phyloP scores from a whole-genome alignment of 208 protist genomes.

The Leishmania gerbilli region DNA sequence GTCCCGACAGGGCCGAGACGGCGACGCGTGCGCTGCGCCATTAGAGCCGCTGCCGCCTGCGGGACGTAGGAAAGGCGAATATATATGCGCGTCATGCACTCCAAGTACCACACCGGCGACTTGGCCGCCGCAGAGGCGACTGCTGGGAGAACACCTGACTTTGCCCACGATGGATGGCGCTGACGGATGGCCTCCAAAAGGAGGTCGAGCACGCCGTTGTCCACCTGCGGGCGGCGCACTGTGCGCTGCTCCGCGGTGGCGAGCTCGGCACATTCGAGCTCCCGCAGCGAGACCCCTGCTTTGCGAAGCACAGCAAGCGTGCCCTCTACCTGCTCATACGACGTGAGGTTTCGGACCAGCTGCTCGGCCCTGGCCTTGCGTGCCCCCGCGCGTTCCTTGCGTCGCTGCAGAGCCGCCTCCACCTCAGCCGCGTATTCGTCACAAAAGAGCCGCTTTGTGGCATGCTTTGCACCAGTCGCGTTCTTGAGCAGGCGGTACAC shows the following conservation, averaged over 20 bases:
- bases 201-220: constrained; percentile 34
- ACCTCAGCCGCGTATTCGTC: constrained; percentile 54
- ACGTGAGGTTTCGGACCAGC: constrained; percentile 56
- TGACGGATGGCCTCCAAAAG: constrained; percentile 48
- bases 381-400: constrained; percentile 33
- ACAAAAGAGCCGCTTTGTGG: constrained; percentile 46
- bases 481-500: constrained; percentile 58
- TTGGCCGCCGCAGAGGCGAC: neutral
- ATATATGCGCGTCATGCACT: constrained; percentile 74
- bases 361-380: constrained; percentile 24
- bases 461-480: constrained; percentile 57
- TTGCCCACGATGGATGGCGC: constrained; percentile 78
- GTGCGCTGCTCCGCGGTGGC: constrained; percentile 14
- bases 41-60: constrained; percentile 72
- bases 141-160: constrained; percentile 57
- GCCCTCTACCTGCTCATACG: constrained; percentile 54
- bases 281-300: constrained; percentile 44
- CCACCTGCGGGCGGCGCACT: constrained; percentile 37
- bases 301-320: constrained; percentile 51
- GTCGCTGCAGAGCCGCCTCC: constrained; percentile 39
- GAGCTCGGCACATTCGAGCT: constrained; percentile 38
- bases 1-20: constrained; percentile 77
- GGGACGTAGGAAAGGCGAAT: constrained; percentile 84
- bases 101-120: constrained; percentile 30
- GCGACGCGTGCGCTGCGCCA: constrained; percentile 77